Evolutionary conservation across 768 basidiomycete species (phyloP), one percentile per base, ranked within the genome.

Genomic region (Pulveroboletus ravenelii): DNA sequence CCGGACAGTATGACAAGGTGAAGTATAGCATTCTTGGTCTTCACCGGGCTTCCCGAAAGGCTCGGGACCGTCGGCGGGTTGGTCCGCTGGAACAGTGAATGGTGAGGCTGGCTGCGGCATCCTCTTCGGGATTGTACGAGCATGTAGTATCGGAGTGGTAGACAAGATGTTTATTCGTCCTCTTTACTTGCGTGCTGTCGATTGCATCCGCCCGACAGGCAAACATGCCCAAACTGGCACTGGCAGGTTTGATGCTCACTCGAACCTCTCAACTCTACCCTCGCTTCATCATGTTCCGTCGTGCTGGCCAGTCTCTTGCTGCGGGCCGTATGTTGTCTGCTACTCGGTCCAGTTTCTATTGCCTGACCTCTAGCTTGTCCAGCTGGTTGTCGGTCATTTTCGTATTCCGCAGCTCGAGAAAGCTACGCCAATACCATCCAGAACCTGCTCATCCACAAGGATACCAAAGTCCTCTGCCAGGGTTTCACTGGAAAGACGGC

Each of bases 401-500:
- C 90, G 42, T 79, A 81, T 61, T 88, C 93, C 58, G 79, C 80
- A 39, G 65, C 82, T 59, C 80, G 89, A 61, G 77, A 72, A 56
- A 82, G 80, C 62, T 98, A 98, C 69, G 91, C 86, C 48, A 87
- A 89, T 65, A 93, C 92, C 43, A 86, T 93, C 65, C 76, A 80
- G 66, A 99, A 97, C 75, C 81, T 99, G 56, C 82, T 85, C 60
- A 87, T 99, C 62, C 82, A 90, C 72, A 90, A 91, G 65, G 91
- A 98, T 70, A 96, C 96, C 59, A 93, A 84, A 71, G 95, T 99
- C 40, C 74, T 78, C 84, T 56, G 93, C 86, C 70, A 96, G 93
- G 71, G 92, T 82, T 82, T 93, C 61, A 97, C 93, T 12, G 94
- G 94, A 67, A 97, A 96, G 84, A 96, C 93, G 51, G 94, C 91